Percentiles rank a stretch among this genome's conserved stretches.
Conservation (phyloP, 2,329 filamentous ascomycete genomes). For the Fusarium liriodendri region DNA sequence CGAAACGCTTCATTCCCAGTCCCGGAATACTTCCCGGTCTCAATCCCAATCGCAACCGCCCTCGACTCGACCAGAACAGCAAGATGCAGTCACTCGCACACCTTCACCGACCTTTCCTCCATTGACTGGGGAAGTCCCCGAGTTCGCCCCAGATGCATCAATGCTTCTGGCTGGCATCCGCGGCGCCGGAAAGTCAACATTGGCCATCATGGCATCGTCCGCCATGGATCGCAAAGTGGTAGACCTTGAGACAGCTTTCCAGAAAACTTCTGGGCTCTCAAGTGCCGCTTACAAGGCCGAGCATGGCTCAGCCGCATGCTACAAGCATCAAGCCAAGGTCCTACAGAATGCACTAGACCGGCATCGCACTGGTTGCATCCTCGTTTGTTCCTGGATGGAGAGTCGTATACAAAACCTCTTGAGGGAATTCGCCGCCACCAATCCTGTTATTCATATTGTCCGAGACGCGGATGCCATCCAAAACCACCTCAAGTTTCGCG, state of each 20-base stretch:
- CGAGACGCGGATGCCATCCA: slow-evolving; percentile 74
- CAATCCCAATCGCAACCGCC: slow-evolving; percentile 12
- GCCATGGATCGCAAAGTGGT: slow-evolving; percentile 76
- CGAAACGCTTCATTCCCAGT: slow-evolving; percentile 13
- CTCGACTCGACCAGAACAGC: slow-evolving; percentile 27
- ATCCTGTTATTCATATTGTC: slow-evolving; percentile 78
- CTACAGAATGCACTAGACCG: slow-evolving; percentile 68
- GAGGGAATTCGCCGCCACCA: slow-evolving; percentile 69
- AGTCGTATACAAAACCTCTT: slow-evolving; percentile 70
- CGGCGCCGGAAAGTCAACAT: slow-evolving; percentile 79
- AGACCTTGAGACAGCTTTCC: slow-evolving; percentile 76
- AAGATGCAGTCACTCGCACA: slow-evolving; percentile 41
- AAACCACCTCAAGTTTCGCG: slow-evolving; percentile 68
- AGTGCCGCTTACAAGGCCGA: slow-evolving; percentile 72
- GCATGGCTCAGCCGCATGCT: slow-evolving; percentile 71
- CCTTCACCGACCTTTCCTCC: slow-evolving; percentile 41
- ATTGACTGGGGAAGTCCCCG: slow-evolving; percentile 44
- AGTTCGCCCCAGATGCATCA: slow-evolving; percentile 72
- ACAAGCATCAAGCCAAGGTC: slow-evolving; percentile 70
- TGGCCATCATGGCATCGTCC: slow-evolving; percentile 80
- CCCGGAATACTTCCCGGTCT: slow-evolving; percentile 22
- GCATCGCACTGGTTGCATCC: slow-evolving; percentile 71
- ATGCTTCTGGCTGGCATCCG: slow-evolving; percentile 79
- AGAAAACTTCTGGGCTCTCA: slow-evolving; percentile 70
- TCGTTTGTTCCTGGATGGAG: slow-evolving; percentile 80